These are phyloP conservation scores for Suillus discolor DNA, from an alignment of 768 basidiomycete species.

Conservation along the genomic window DNA sequence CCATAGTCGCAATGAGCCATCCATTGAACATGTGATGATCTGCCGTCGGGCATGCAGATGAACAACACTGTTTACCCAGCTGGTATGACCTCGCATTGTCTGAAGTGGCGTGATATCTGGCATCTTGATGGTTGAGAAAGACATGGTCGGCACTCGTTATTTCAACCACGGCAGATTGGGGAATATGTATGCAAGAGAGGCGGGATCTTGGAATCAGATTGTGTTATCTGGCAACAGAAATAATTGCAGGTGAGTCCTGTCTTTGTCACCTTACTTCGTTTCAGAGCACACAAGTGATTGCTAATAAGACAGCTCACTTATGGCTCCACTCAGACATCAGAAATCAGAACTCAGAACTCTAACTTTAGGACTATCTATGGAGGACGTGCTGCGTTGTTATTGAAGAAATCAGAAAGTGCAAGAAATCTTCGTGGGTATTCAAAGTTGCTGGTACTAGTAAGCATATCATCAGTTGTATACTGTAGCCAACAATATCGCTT, in stretches of 20 bases:
- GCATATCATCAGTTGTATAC: no score
- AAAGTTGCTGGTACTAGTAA: not conserved
- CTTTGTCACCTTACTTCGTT: no score
- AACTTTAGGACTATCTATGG: not conserved
- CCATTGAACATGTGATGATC: not conserved
- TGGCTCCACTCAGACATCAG: not conserved
- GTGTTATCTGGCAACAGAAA: not conserved
- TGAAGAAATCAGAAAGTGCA: not conserved
- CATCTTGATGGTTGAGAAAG: not conserved
- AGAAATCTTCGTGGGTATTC: not conserved
- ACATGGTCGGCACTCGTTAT: not conserved
- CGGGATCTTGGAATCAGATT: not conserved
- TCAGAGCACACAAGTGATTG: not conserved
- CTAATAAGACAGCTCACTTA: not conserved
- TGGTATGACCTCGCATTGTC: not conserved
- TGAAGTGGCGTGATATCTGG: accelerated
- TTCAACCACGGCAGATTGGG: not conserved
- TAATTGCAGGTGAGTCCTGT: not conserved
- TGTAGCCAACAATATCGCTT: not conserved
- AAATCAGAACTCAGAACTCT: no score
- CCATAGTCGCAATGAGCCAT: not conserved
- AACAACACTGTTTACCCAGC: not conserved
- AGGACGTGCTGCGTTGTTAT: not conserved
- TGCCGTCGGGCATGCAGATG: not conserved
- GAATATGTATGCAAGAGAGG: not conserved